A percentile compares a stretch with the other conserved stretches of the same genome.
phyloP scores from a whole-genome alignment of 441 rosid species.

The Kokia cookei region DNA sequence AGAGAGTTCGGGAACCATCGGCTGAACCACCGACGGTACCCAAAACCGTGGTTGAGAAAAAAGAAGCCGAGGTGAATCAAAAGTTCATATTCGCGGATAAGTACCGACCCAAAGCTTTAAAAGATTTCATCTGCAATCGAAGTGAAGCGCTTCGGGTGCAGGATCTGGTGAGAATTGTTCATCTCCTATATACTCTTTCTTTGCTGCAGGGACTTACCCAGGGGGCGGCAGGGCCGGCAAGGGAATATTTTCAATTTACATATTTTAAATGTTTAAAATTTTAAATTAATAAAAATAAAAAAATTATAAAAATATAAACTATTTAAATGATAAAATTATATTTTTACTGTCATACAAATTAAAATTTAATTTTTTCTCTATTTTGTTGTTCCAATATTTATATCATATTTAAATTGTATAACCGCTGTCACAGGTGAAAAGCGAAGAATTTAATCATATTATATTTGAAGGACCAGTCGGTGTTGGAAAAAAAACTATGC shows the following conservation, averaged over 20 bases:
- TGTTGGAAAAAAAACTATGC: constrained; percentile 63
- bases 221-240: too few species aligned
- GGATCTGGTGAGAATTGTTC: not conserved
- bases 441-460: constrained; percentile 28
- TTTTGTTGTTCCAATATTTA: too few species aligned
- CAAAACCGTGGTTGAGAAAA: not conserved
- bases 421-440: constrained; percentile 15
- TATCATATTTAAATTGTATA: not conserved
- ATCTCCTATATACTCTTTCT: not conserved
- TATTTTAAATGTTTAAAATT: too few species aligned
- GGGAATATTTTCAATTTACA: too few species aligned
- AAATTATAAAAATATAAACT: not conserved
- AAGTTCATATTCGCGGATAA: constrained; percentile 30
- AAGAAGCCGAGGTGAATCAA: not conserved
- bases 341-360: not conserved
- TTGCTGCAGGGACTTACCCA: not conserved
- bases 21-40: not conserved
- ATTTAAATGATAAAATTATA: too few species aligned
- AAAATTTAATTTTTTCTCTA: too few species aligned
- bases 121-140: constrained; percentile 43
- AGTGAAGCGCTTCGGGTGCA: constrained; percentile 29
- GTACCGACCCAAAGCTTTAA: constrained; percentile 28
- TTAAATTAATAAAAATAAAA: too few species aligned
- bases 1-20: constrained; percentile 22
- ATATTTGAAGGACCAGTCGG: constrained; percentile 63